Evolutionary conservation across 768 basidiomycete species (phyloP), one percentile per base, ranked within the genome.

Genomic region (Lentinula guzmanii): DNA sequence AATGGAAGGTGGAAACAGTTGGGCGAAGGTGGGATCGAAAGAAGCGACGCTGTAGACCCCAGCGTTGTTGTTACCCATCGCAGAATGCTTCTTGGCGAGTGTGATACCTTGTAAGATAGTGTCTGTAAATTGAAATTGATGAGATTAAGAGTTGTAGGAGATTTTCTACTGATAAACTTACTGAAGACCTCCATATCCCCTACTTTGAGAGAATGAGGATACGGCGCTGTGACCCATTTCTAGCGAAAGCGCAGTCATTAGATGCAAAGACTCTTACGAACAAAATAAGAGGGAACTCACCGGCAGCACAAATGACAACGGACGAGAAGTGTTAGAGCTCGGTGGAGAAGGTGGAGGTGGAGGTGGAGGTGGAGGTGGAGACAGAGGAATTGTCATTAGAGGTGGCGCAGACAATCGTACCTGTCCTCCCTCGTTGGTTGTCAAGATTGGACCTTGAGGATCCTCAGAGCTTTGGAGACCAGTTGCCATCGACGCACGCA

Each of bases 61-160:
- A 15, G 55, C 55, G 31, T 56, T 56, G 21, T 56, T 56, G 55
- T 56, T 56, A 16, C 55, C 55, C 55, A 56, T 56, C 3, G 55
- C 41, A 28, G 41, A 43, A 42, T 56, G 55, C 16, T 56, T 56
- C 31, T 24, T 24, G 24, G 55, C 55, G 11, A 56, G 55, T 28
- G 41, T 56, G 5, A 56, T 24, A 7, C 55, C 55, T 41, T 56
- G 55, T 24, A 56, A 15, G 15, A 41, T 31, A 21, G 18, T 43
- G 11, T 31, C 55, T 56, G 41, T 8, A 41, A 1, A 11, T 15
- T 31, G 24, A 37, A 24, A 24, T 35, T 10, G 13, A 18, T 21
- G 34, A 18, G 34, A 8, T 50, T 2, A 21, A 1, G 48, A 24
- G 45, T 28, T n/a, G n/a, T 48, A 21, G 28, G 5, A 52, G 2